These are phyloP conservation scores for Citrus cavaleriei DNA, from an alignment of 345 rosid genomes.

Conservation along the genomic window DNA sequence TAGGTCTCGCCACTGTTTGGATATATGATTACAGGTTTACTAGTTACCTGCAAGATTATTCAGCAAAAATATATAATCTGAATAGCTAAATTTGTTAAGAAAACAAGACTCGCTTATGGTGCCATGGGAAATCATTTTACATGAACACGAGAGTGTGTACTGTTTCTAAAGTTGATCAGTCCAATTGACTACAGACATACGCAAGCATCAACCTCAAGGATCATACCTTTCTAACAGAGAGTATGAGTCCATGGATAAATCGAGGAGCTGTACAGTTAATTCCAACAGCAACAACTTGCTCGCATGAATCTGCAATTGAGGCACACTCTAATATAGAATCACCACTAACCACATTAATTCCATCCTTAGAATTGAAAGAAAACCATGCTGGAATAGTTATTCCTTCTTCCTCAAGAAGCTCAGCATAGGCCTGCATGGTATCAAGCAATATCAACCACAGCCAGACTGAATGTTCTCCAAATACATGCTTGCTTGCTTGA, in stretches of 20 bases:
- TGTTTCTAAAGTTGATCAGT: neutral
- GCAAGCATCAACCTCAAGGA: neutral
- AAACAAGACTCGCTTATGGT: no score
- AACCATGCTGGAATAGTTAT: conserved; percentile 79
- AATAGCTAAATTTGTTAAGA: neutral
- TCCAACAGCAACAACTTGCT: conserved; percentile 69
- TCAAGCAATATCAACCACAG: neutral
- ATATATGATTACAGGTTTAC: conserved; percentile 64
- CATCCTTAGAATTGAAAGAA: conserved; percentile 72
- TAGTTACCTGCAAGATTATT: conserved; percentile 49
- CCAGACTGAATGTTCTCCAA: neutral
- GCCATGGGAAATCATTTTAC: no score
- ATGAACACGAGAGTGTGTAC: neutral
- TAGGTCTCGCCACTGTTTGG: conserved; percentile 90
- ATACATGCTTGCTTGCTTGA: neutral
- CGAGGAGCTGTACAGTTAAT: conserved; percentile 87
- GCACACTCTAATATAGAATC: conserved; percentile 72
- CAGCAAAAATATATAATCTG: neutral
- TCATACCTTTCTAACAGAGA: conserved; percentile 48
- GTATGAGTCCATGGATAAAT: conserved; percentile 53
- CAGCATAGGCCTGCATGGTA: conserved; percentile 59
- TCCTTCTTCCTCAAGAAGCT: conserved; percentile 78
- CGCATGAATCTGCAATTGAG: conserved; percentile 66
- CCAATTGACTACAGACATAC: neutral
- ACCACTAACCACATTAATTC: conserved; percentile 63